Base-by-base conservation (phyloP, 1,284 basidiomycete genomes). In the Rhodotorula sp. region DNA sequence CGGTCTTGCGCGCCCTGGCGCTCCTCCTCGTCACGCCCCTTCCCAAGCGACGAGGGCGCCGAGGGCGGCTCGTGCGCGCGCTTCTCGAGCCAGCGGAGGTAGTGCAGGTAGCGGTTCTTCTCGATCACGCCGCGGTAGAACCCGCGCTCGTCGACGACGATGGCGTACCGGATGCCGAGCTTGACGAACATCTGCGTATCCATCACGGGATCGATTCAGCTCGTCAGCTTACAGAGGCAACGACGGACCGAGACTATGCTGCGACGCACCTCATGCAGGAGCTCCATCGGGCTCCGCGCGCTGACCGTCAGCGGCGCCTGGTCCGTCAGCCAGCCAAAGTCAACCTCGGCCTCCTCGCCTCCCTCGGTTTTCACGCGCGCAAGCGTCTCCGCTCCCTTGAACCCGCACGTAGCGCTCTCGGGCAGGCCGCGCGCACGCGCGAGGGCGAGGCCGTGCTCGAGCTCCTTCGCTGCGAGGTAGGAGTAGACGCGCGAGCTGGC, bases 121-220 rank as follows among this genome's bases (percentile, higher is more conserved):
- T 94, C 91, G 70, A 98, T 90, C 19, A 95, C 85, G 12, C 95
- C 95, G 78, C 90, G 89, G 79, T 94, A 97, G 64, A 88, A 83
- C 4, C 95, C 94, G 67, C 91, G 88, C 4, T 87, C 83, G 80
- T 97, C 92, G 3, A 87, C 89, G 10, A 97, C 89, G 36, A 97
- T 85, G 37, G 97, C 87, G 78, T 94, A 94, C 73, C 92, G 86
- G n/a, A 91, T 90, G 0, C 94, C 94, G 25, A 97, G 86, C 81
- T 96, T 96, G 72, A 89, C 89, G 78, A 97, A 97, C 79, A 94
- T 87, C 80, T 94, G 91, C 78, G 95, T n/a, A n/a, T n/a, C n/a
- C n/a, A 84, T 90, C 87, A 87, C 75, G 89, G 88, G 32, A 94
- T 87, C 9, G 51, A 5, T 22, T 22, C 10, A n/a, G 46, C 17